Evolutionary conservation across 768 basidiomycete genomes (phyloP), one percentile per base, ranked within the genome.

Genomic region (Russula ochroleuca): DNA sequence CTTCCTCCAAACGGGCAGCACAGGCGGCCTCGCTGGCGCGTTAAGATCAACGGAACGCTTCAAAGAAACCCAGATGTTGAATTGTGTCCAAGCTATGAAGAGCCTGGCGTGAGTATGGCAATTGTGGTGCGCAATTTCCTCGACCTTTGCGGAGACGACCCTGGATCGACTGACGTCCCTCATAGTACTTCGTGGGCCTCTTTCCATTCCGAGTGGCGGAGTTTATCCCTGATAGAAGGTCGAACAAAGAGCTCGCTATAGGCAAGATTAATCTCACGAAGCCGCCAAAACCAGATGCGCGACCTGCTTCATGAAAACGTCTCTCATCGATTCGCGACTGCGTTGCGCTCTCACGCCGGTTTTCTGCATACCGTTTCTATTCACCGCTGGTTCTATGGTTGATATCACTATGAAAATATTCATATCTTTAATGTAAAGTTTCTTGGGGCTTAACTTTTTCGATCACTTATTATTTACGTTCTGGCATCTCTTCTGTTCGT

Each of bases 51-150:
- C 8, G 64, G 67, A 9, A 5, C 5, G 2, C 41, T 68, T n/a
- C 57, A 25, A 2, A 51, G 38, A 43, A 38, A 37, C 1, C 11
- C 9, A 7, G 13, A 3, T 0, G 35, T 61, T 10, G 21, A 59
- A n/a, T 48, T 66, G 9, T 11, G 1, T 17, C 47, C 59, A 25
- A 66, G 65, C 52, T 55, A 62, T 21, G 51, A 58, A 35, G n/a
- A 17, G 28, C 13, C 33, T 11, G 59, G 45, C 21, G 45, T 47
- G n/a, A 13, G 52, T 2, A 55, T 50, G 60, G n/a, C 51, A 3
- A 19, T 68, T 28, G 57, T 49, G 64, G 67, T 68, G 21, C 35
- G 67, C 25, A 37, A 23, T 5, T 21, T 47, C 8, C 28, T 47
- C 43, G 8, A 47, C 41, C 15, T 19, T 14, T 31, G n/a, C 31